These are phyloP conservation scores for Pestalotiopsis fici DNA, from an alignment of 2,329 filamentous ascomycete species.

Conservation along the genomic window DNA sequence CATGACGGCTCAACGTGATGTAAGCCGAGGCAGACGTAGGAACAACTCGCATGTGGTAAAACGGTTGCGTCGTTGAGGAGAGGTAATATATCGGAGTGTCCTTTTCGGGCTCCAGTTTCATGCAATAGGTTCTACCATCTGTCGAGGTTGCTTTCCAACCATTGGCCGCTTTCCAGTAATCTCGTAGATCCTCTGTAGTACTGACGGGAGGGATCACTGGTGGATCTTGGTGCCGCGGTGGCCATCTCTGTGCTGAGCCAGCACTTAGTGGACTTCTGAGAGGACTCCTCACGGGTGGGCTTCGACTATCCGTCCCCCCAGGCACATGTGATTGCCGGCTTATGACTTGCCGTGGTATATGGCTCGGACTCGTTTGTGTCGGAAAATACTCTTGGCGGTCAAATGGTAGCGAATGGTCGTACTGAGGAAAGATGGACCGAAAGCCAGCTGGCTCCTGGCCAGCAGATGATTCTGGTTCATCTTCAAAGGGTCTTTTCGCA, in stretches of 20 bases:
- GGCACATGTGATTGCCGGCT: constrained; percentile 65
- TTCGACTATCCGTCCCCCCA: constrained; percentile 27
- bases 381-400: constrained; percentile 72
- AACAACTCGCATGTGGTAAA: constrained; percentile 67
- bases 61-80: constrained; percentile 61
- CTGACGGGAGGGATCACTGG: constrained; percentile 50
- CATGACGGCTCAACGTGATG: constrained; percentile 59
- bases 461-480: constrained; percentile 28
- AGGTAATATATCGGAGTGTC: constrained; percentile 69
- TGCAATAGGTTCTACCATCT: constrained; percentile 60
- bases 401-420: constrained; percentile 68
- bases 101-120: constrained; percentile 55
- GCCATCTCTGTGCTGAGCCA: constrained; percentile 27
- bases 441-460: constrained; percentile 40
- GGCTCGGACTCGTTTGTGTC: constrained; percentile 62
- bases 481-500: constrained; percentile 51
- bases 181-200: constrained; percentile 62
- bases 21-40: constrained; percentile 65
- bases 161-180: constrained; percentile 70
- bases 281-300: constrained; percentile 28
- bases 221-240: constrained; percentile 39
- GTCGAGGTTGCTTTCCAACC: constrained; percentile 65
- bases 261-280: constrained; percentile 32
- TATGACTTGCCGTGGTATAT: constrained; percentile 65
- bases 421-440: constrained; percentile 75